Evolutionary conservation across 192 early-diverging fungal genomes (phyloP), one percentile per base, ranked within the genome.

Genomic region (Linderina pennispora): DNA sequence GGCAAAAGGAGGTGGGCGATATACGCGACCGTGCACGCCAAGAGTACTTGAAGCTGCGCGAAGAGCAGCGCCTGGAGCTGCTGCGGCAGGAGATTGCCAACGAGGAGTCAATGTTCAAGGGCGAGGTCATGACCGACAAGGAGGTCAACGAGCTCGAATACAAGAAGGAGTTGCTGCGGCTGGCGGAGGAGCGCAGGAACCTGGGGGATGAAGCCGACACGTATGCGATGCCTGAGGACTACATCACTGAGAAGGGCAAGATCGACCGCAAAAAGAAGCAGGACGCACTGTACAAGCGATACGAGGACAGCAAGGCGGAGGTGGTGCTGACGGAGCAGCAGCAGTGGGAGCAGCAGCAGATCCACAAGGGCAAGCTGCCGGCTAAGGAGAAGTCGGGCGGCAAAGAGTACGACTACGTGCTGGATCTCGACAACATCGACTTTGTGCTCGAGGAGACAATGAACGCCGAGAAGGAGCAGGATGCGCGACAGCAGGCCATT

Each of bases 241-340:
- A 97, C 54, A 94, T 98, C 43, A 96, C 92, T 0, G 94, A 97
- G 53, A 96, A 96, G 64, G 96, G 96, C 43, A 94, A 97, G 50
- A 83, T 98, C 35, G 92, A 99, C 58, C 86, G 89, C 28, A 92
- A 94, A 43, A 94, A 90, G 66, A 89, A 92, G 46, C 86, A 94
- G 25, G 75, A 80, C 4, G 91, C 82, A 8, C 69, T 99, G 8
- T 94, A 94, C 65, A 70, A 75, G 58, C 76, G 94, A 20, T 99
- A 99, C 63, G 83, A 92, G 68, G 90, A 95, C 17, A 64, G 70
- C 13, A 79, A 81, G 18, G 25, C 34, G 13, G 40, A 31, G 20
- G 23, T 48, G 3, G 37, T 26, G 7, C 17, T 58, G 33, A 58
- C 62, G 7, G 96, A 99, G 53, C 92, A 95, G 65, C 88, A 92